Base-by-base conservation (phyloP, 225 moss, liverwort and hornwort species). In the Anthoceros angustus region DNA sequence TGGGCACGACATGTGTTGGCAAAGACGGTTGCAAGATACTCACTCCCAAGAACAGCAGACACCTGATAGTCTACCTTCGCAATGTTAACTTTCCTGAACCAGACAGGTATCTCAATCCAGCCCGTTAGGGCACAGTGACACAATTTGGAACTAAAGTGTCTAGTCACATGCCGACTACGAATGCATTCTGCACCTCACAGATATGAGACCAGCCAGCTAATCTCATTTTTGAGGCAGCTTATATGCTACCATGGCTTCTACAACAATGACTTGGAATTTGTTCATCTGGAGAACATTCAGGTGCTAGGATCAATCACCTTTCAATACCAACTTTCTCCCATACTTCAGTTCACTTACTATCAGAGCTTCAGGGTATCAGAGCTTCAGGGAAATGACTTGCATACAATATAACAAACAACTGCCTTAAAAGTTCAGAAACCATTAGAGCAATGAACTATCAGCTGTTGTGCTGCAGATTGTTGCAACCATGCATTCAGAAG, bases 271-370 rank as follows among this genome's bases (percentile, higher is more conserved):
- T 61, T 72, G 25, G 72, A 72, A 41, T 76, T 76, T 42, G 45
- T 76, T 24, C 76, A 72, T 15, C 39, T 76, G 4, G 76, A 76
- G 61, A 76, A 42, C 60, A 76, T 72, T 62, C 76, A 76, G 76
- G 76, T 76, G 38, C 18, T 3, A 11, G 6, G 45, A 46, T 32
- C 32, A 32, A 32, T 32, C 4, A 32, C 32, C 2, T 66, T 66
- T 42, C 16, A 7, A 38, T 41, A 41, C 24, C 16, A 15, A 14
- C 18, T 7, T 18, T 66, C 42, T 20, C 23, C 8, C 40, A 43
- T 20, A 23, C 41, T 66, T 9, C 24, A 32, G 10, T 25, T 32
- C 32, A 32, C 32, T 32, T 32, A 32, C 32, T 32, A 32, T 32
- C 32, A 32, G 32, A 32, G 2, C 32, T 32, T 32, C 32, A 32